phyloP scores from a whole-genome alignment of 1,139 yeast genomes.

The Diutina mesorugosa region DNA sequence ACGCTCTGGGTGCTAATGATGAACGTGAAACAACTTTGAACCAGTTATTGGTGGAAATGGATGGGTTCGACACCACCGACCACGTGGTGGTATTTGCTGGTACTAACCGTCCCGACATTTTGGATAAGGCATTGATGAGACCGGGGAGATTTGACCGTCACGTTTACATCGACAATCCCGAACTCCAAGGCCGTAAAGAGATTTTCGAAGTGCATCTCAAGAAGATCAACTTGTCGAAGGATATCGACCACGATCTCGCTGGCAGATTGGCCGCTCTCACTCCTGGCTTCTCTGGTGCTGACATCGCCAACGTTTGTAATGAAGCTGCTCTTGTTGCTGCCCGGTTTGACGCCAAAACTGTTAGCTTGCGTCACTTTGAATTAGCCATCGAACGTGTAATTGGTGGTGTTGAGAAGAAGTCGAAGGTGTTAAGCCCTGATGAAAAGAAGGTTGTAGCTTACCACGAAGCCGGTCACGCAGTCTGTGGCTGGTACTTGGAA shows the following conservation, averaged over 20 bases:
- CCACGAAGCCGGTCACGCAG: slow-evolving; percentile 98
- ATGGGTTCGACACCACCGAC: slow-evolving; percentile 81
- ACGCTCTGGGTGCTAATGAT: slow-evolving; percentile 81
- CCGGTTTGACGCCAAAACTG: slow-evolving; percentile 56
- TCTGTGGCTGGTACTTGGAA: slow-evolving; percentile 91
- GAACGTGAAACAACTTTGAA: slow-evolving; percentile 94
- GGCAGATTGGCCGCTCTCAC: slow-evolving; percentile 91
- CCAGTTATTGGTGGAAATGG: slow-evolving; percentile 95
- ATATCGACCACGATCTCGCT: slow-evolving; percentile 35
- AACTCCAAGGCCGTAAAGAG: slow-evolving; percentile 84
- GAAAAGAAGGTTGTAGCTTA: slow-evolving; percentile 88
- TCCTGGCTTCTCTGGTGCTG: slow-evolving; percentile 98
- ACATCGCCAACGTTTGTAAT: slow-evolving; percentile 91
- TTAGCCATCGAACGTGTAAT: slow-evolving; percentile 94
- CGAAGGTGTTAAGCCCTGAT: slow-evolving; percentile 67
- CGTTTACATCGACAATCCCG: slow-evolving; percentile 83
- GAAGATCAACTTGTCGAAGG: slow-evolving; percentile 42
- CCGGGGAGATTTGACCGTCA: slow-evolving; percentile 98
- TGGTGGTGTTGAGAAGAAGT: slow-evolving; percentile 90
- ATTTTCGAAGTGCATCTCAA: slow-evolving; percentile 77
- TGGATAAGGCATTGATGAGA: slow-evolving; percentile 85
- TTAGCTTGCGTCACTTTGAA: slow-evolving; percentile 73
- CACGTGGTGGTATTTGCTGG: slow-evolving; percentile 97
- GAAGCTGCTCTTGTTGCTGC: slow-evolving; percentile 89
- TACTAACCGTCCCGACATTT: slow-evolving; percentile 87